Evolutionary conservation across 208 protist species (phyloP).

Genomic region (Porcisia hertigi): DNA sequence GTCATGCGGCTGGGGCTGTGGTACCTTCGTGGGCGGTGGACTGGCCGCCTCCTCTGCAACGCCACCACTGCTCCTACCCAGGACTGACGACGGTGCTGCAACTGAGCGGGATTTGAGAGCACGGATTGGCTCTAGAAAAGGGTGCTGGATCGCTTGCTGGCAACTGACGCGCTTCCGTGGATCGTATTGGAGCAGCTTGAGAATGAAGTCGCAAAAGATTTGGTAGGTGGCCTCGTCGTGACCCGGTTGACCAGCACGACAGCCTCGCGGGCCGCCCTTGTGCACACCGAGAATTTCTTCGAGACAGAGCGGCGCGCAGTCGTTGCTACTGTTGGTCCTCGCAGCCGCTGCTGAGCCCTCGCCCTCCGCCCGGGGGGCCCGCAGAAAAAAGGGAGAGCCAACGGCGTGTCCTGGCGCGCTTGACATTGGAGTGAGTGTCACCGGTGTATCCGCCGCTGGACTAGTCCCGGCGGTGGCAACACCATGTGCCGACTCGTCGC

Average conservation of each 20-base stretch:
- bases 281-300: constrained; percentile 71
- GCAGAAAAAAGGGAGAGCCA: constrained; percentile 33
- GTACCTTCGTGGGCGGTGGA: background rate
- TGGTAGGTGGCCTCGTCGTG: constrained; percentile 71
- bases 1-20: background rate
- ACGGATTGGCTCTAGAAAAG: constrained; percentile 66
- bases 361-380: constrained; percentile 17
- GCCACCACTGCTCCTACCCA: constrained; percentile 15
- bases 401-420: constrained; percentile 25
- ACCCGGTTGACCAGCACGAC: constrained; percentile 66
- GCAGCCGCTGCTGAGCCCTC: constrained; percentile 21
- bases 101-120: constrained; percentile 24
- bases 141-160: constrained; percentile 69
- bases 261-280: constrained; percentile 79
- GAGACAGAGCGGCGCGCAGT: constrained; percentile 24
- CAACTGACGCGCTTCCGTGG: constrained; percentile 74
- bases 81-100: constrained; percentile 25
- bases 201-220: constrained; percentile 82
- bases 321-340: background rate
- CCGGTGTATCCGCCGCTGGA: background rate
- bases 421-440: constrained; percentile 13
- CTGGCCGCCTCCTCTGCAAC: background rate
- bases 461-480: background rate
- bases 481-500: background rate
- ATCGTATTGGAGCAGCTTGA: constrained; percentile 73